phyloP scores from a whole-genome alignment of 108 stramenopile genomes.

The Nitzschia sp. region DNA sequence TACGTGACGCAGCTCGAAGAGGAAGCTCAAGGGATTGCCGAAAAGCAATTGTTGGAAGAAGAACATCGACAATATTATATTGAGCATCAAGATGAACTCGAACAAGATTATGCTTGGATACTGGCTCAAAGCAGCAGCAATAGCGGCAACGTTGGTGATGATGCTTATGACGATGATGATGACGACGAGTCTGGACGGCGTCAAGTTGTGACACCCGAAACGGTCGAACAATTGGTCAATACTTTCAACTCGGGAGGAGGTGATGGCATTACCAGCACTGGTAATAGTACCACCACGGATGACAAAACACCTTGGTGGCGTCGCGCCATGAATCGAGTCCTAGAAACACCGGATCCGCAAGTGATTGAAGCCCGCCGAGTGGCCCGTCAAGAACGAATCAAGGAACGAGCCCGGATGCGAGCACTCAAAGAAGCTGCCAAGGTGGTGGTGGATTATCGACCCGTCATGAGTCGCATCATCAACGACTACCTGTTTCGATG shows the following conservation, averaged over 20 bases:
- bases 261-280: not conserved
- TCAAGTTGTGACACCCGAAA: constrained; percentile 8
- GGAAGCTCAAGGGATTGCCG: constrained; percentile 52
- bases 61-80: constrained; percentile 52
- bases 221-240: constrained; percentile 30
- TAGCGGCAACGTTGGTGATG: constrained; percentile 13
- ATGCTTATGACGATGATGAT: constrained; percentile 19
- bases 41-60: constrained; percentile 54
- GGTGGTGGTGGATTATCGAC: constrained; percentile 77
- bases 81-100: constrained; percentile 51
- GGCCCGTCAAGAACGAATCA: constrained; percentile 10
- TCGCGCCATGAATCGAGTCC: not conserved
- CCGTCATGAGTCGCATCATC: constrained; percentile 79
- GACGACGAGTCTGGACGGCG: not conserved
- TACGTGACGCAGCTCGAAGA: constrained; percentile 53
- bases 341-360: not conserved
- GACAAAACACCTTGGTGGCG: constrained; percentile 2
- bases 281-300: not conserved
- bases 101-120: constrained; percentile 42
- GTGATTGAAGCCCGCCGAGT: constrained; percentile 11
- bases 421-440: constrained; percentile 63
- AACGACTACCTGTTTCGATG: constrained; percentile 88
- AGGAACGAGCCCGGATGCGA: constrained; percentile 30
- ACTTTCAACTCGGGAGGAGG: constrained; percentile 44
- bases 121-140: not conserved